Conservation (phyloP, 176 grass and related monocot species). For the Oryza punctata region DNA sequence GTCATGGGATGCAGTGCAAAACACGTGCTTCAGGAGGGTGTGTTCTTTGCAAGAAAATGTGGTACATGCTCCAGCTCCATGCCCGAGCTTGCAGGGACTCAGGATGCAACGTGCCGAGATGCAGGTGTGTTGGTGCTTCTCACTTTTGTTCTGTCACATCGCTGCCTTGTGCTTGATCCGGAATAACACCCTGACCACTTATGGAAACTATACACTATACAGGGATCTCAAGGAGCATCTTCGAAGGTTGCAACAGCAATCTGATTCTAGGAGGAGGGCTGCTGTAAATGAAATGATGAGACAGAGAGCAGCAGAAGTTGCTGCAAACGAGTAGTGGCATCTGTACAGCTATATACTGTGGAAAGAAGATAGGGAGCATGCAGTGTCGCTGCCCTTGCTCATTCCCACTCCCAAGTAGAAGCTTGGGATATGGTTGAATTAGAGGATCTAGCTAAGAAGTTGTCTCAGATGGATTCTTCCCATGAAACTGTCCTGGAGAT, state of each 20-base stretch:
- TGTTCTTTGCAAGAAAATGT: constrained; percentile 82
- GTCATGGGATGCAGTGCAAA: constrained; percentile 82
- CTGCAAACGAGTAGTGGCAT: constrained; percentile 58
- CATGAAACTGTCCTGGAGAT: constrained; percentile 21
- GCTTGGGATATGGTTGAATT: constrained; percentile 52
- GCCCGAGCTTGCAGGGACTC: constrained; percentile 95
- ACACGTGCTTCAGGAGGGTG: constrained; percentile 77
- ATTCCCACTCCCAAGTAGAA: constrained; percentile 38
- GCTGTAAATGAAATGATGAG: constrained; percentile 99
- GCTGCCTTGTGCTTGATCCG: not conserved
- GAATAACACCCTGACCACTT: constrained; percentile 7
- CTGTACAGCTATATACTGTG: constrained; percentile 62
- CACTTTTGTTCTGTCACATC: not conserved
- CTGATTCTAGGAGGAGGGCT: constrained; percentile 94
- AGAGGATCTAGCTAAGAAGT: constrained; percentile 42
- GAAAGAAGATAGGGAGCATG: constrained; percentile 57
- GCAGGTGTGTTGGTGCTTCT: constrained; percentile 70
- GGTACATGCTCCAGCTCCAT: constrained; percentile 91
- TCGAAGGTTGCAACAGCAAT: constrained; percentile 93
- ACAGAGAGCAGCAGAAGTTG: constrained; percentile 88
- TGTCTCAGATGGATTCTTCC: constrained; percentile 41
- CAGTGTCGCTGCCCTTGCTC: constrained; percentile 38
- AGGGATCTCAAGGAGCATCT: constrained; percentile 99
- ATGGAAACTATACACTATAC: constrained; percentile 29
- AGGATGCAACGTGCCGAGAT: constrained; percentile 86